Evolutionary conservation across 257 asterid species (phyloP), one percentile per base, ranked within the genome.

Genomic region (Craterostigma plantagineum): DNA sequence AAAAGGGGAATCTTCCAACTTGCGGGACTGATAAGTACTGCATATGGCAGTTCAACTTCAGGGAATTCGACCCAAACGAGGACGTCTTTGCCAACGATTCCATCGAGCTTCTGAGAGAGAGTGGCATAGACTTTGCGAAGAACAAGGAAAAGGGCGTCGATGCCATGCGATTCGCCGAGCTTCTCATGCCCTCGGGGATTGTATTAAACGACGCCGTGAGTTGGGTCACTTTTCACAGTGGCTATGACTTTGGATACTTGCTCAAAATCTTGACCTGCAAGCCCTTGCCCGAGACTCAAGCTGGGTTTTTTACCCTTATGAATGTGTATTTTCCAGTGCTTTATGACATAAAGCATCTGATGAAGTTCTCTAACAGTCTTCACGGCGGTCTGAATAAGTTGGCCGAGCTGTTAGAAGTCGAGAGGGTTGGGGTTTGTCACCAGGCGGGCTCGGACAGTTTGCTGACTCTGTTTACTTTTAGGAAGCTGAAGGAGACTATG

Each of bases 391-490:
- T 76, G 62, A 72, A 72, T 46, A 67, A 66, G 72, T 54, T 76
- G 40, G 82, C 90, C 0, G 74, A 69, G 66, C 30, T 62, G 14
- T 60, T 76, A 74, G 70, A 66, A 14, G 79, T 76, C n/a, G 79
- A 76, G 57, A 57, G 90, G 46, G 75, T 76, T 4, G 90, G 90
- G 40, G 53, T 69, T 41, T 57, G 82, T 56, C 90, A 76, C 52
- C 90, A 76, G 54, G 90, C 82, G 0, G 90, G 90, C 23, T 76
- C 90, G 1, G 90, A 76, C 60, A 76, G 90, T 52, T 58, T 72
- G 70, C 68, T 76, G 42, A 76, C 82, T 11, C 64, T 74, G 34
- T 64, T 61, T 48, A 58, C 75, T 4, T 76, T 72, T 58, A 52
- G 59, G 61, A 76, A 72, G 71, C 45, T 76, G 68, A 64, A 64